Base-by-base conservation (phyloP, 768 basidiomycete genomes). In the Nevesoporus exiguus region DNA sequence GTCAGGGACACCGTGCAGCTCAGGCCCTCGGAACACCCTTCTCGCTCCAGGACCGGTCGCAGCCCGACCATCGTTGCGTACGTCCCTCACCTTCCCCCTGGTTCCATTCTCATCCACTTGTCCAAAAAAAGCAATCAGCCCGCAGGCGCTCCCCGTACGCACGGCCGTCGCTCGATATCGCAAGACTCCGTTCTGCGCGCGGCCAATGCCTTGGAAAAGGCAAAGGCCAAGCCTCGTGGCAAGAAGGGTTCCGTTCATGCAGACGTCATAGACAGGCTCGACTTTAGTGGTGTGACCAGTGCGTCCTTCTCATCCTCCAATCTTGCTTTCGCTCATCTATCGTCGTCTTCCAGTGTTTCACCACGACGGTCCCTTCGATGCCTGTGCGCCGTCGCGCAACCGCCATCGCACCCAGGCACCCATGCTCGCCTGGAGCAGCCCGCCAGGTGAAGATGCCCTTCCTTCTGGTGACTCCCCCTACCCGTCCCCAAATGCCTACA, bases 331-430 rank as follows among this genome's bases (percentile, higher is more conserved):
- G 27, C 31, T 29, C 30, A 27, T 39, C 31, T 33, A 43, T 54
- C 56, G 52, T 44, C 39, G 19, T 49, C 31, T 47, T 51, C 49
- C 60, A 93, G 91, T 90, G 83, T 90, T 93, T 73, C 91, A 94
- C 65, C 91, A 94, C 64, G 92, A 93, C 64, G 91, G 91, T 29
- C 92, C 91, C 13, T 94, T 93, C 68, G 91, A 94, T 66, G 92
- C 91, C 27, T 93, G 90, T 66, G 91, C 91, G 3, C 91, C 91
- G 1, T 93, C 91, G 44, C 87, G 92, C 64, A 94, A 94, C 74
- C 82, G 83, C 43, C 83, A 89, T 61, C 84, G 80, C 60, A 82
- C 78, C 65, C 85, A 83, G 66, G 91, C 92, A 10, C 91, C 91
- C 44, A 86, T 94, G 83, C 76, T 84, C 58, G 88, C 91, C 25